Conservation (phyloP, 164 flowering plant genomes). For the Chimonanthus praecox region DNA sequence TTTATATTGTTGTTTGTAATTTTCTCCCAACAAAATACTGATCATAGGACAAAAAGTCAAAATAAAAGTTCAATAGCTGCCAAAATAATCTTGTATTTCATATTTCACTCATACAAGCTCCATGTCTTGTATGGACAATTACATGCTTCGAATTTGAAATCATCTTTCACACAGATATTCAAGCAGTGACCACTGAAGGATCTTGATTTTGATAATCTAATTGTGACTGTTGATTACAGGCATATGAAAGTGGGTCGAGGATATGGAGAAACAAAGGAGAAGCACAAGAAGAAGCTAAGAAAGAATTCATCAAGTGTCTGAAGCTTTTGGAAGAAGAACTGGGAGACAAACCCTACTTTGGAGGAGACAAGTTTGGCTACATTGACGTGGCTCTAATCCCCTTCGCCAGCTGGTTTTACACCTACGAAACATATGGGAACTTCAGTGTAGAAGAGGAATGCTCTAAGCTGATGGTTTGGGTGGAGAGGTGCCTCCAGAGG, state of each 20-base stretch:
- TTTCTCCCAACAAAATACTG: too few species aligned
- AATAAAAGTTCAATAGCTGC: too few species aligned
- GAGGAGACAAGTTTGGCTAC: neutral
- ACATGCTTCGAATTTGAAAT: too few species aligned
- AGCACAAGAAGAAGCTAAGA: neutral
- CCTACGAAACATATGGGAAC: slow-evolving; percentile 4
- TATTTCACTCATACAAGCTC: too few species aligned
- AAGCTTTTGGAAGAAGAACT: neutral
- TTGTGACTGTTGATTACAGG: neutral
- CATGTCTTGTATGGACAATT: too few species aligned
- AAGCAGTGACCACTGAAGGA: too few species aligned
- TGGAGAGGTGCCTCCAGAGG: slow-evolving; percentile 13
- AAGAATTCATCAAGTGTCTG: neutral
- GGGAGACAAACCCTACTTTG: neutral
- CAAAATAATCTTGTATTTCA: too few species aligned
- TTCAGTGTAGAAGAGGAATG: slow-evolving; percentile 9
- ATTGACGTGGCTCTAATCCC: neutral
- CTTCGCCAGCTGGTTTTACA: neutral
- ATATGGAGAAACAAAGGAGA: neutral
- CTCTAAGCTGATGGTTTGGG: slow-evolving; percentile 12
- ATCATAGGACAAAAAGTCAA: too few species aligned
- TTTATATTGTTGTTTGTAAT: too few species aligned
- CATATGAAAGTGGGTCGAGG: neutral
- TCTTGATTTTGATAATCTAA: too few species aligned
- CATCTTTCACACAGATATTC: too few species aligned